Evolutionary conservation across 2,329 filamentous ascomycete genomes (phyloP).

Genomic region (Epichloe uncinata): DNA sequence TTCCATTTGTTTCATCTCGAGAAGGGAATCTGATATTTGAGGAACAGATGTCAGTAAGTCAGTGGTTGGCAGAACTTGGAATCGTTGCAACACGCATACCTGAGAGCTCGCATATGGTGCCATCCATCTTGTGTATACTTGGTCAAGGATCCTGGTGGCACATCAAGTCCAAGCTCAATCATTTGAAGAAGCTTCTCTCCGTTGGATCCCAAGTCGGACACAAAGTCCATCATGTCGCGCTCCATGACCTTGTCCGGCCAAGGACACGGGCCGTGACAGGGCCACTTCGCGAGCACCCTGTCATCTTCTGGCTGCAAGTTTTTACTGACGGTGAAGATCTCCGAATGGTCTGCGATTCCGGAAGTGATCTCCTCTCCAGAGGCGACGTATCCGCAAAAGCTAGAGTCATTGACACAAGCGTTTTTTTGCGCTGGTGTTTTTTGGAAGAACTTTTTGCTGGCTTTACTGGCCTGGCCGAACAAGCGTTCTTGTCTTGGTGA

Average conservation of each 20-base stretch:
- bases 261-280: constrained; percentile 35
- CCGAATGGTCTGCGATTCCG: constrained; percentile 36
- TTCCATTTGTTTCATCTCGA: constrained; percentile 27
- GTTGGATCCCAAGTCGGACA: constrained; percentile 24
- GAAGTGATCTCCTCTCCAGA: constrained; percentile 35
- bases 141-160: constrained; percentile 26
- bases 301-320: constrained; percentile 26
- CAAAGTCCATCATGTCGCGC: constrained; percentile 25
- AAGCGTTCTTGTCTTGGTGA: constrained; percentile 19
- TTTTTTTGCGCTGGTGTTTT: constrained; percentile 24
- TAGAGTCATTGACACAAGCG: constrained; percentile 29
- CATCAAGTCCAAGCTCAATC: constrained; percentile 30
- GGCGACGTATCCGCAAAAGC: constrained; percentile 35
- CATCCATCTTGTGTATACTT: constrained; percentile 33
- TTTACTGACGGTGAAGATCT: constrained; percentile 39
- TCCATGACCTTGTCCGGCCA: constrained; percentile 32
- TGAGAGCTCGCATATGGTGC: constrained; percentile 36
- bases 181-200: constrained; percentile 33
- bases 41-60: not conserved
- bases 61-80: not conserved
- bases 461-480: constrained; percentile 22
- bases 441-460: constrained; percentile 27
- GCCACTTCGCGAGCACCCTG: constrained; percentile 29
- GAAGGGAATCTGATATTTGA: constrained; percentile 17
- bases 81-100: constrained; percentile 14